Evolutionary conservation across 108 stramenopile genomes (phyloP), one percentile per base, ranked within the genome.

Genomic region (Cyclotella atomus): DNA sequence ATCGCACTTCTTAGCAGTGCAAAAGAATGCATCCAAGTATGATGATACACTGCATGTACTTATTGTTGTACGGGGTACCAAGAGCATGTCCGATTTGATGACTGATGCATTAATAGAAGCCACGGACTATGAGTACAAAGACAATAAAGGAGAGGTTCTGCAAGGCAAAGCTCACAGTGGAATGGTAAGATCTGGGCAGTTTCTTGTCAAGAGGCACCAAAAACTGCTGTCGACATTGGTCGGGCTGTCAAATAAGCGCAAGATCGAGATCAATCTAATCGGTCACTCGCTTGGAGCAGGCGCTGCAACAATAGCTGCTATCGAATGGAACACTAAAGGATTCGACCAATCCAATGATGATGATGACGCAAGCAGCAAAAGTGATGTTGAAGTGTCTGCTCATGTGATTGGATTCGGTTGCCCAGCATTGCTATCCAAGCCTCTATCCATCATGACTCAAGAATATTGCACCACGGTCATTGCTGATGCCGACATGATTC

Each of bases 261-360:
- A 87, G 47, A 69, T 91, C 2, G 76, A 88, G 12, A 68, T 95
- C 21, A 88, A 78, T 16, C 60, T 93, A 43, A 75, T 93, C 35
- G 92, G 93, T 6, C 90, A 94, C 52, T 81, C 78, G 21, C 65
- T 94, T 5, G 93, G 93, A 9, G 93, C 93, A 14, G 93, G 88
- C 16, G 87, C 89, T 14, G 93, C 89, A 6, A 76, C 90, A 0
- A 91, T 94, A 64, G 86, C 88, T 6, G 92, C 85, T 41, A 87
- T 89, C 56, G 86, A 91, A 47, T 82, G 85, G 68, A 85, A 89
- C 55, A 81, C 70, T 24, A 12, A 83, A 21, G 47, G 64, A 34
- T 68, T 68, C 44, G 36, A 36, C 20, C 45, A 71, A 57, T 65
- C 56, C 19, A 36, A 34, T 16, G 49, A 77, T 10, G 24, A 20